Conservation (phyloP, 2,329 filamentous ascomycete genomes). For the Alternaria consortialis region DNA sequence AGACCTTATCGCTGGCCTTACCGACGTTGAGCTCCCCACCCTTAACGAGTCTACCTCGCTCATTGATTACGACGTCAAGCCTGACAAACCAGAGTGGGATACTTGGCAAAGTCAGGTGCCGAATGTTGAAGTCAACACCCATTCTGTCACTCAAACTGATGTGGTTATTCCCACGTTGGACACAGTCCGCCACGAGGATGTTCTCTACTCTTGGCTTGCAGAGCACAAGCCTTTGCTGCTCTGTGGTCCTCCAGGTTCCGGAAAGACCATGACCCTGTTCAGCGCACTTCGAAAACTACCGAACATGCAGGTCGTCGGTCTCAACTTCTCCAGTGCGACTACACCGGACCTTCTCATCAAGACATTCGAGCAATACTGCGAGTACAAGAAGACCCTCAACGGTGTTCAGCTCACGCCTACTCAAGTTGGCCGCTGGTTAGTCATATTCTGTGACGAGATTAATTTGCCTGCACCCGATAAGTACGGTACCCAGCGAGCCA, state of each 20-base stretch:
- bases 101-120: slow-evolving; percentile 96
- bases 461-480: slow-evolving; percentile 97
- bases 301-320: slow-evolving; percentile 98
- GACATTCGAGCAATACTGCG: slow-evolving; percentile 99
- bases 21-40: slow-evolving; percentile 84
- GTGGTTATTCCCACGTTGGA: slow-evolving; percentile 98
- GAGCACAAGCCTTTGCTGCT: slow-evolving; percentile 97
- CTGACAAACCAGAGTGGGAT: slow-evolving; percentile 88
- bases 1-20: slow-evolving; percentile 81
- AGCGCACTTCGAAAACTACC: slow-evolving; percentile 95
- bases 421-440: slow-evolving; percentile 96
- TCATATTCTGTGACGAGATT: slow-evolving; percentile 99
- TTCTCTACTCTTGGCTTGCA: slow-evolving; percentile 99
- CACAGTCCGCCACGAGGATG: slow-evolving; percentile 96
- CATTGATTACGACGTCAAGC: slow-evolving; percentile 92
- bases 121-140: slow-evolving; percentile 94
- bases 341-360: slow-evolving; percentile 98
- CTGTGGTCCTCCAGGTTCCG: slow-evolving; percentile 95
- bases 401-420: slow-evolving; percentile 94
- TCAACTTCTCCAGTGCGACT: slow-evolving; percentile 99
- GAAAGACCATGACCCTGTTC: slow-evolving; percentile 99
- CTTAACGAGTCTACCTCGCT: slow-evolving; percentile 81
- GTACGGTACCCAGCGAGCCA: slow-evolving; percentile 96
- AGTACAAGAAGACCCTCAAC: slow-evolving; percentile 98
- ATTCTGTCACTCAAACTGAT: slow-evolving; percentile 97